Evolutionary conservation across 352 stramenopile species (phyloP), one percentile per base, ranked within the genome.

Genomic region (Phytopythium cucurbitacearum): DNA sequence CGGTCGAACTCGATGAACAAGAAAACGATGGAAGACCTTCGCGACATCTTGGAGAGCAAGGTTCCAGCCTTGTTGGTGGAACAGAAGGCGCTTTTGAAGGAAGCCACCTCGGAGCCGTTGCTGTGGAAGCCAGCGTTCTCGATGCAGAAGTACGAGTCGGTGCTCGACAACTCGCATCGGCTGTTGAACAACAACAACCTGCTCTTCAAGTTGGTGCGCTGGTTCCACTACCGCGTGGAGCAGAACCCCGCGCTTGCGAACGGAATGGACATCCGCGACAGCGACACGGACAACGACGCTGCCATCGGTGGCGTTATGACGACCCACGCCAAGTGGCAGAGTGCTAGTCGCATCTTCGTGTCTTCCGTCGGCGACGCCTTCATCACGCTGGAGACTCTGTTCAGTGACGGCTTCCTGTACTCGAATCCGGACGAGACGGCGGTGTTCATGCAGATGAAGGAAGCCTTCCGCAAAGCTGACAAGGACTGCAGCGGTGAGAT

Each of bases 371-470:
- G 59, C 7, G 80, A 93, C 33, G 81, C 76, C 1, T 93, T 93
- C 51, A 62, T 80, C 34, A 93, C 83, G 12, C 56, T 93, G 36
- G 60, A 87, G 39, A 71, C 80, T 57, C 66, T 93, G 4, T 93
- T 93, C 47, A 67, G 80, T 28, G 78, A 91, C 9, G 68, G 71
- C 3, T 93, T 93, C 51, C 50, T 80, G 42, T 93, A 91, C 59
- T 76, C 83, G 0, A 76, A 93, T 36, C 72, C 78, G 28, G 83
- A 93, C 16, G 76, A 93, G 45, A 93, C 83, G 0, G 83, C 83
- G 10, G 63, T 93, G 49, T 93, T 91, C 57, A 89, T 93, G 83
- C 83, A 93, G 56, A 93, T 93, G 70, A 93, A 93, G 51, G 80
- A 93, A 49, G 83, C 83, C 0, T 93, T 93, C 59, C 75, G 83